Conservation (phyloP, 805 yeast genomes). For the Barnettozyma californica region DNA sequence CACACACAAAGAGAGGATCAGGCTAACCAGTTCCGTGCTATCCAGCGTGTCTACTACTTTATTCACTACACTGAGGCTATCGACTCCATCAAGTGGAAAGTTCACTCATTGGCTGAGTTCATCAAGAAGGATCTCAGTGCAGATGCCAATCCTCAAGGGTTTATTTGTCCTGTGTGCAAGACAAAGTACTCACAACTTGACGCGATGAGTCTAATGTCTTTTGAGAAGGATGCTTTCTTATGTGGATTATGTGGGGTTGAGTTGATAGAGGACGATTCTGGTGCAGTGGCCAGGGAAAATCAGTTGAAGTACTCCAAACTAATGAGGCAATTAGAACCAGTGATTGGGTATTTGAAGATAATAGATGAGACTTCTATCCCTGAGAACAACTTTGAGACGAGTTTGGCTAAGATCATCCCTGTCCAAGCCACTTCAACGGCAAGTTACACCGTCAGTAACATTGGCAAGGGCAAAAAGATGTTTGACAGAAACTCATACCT, state of each 20-base stretch:
- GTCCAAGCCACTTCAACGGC: constrained; percentile 69
- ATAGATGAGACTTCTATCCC: constrained; percentile 77
- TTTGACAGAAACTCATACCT: constrained; percentile 33
- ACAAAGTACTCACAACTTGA: constrained; percentile 81
- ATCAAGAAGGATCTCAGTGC: constrained; percentile 80
- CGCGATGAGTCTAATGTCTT: constrained; percentile 75
- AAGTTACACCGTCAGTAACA: constrained; percentile 58
- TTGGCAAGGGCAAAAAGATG: constrained; percentile 36
- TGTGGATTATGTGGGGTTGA: constrained; percentile 81
- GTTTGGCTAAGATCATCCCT: constrained; percentile 78
- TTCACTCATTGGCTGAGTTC: constrained; percentile 74
- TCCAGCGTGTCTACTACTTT: constrained; percentile 75
- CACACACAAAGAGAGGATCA: constrained; percentile 65
- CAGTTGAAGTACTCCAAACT: constrained; percentile 77
- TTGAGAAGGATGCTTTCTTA: constrained; percentile 72
- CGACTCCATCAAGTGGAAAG: constrained; percentile 94
- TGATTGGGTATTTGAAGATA: constrained; percentile 74
- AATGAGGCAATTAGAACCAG: constrained; percentile 87
- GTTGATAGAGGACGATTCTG: constrained; percentile 82
- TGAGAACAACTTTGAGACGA: constrained; percentile 85
- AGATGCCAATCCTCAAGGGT: constrained; percentile 90
- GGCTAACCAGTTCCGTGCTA: constrained; percentile 57
- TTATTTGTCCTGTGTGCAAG: constrained; percentile 81
- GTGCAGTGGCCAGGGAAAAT: constrained; percentile 71
- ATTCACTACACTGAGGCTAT: constrained; percentile 90